Base-by-base conservation (phyloP, 148 eudicot species). In the Amaranthus cruentus region DNA sequence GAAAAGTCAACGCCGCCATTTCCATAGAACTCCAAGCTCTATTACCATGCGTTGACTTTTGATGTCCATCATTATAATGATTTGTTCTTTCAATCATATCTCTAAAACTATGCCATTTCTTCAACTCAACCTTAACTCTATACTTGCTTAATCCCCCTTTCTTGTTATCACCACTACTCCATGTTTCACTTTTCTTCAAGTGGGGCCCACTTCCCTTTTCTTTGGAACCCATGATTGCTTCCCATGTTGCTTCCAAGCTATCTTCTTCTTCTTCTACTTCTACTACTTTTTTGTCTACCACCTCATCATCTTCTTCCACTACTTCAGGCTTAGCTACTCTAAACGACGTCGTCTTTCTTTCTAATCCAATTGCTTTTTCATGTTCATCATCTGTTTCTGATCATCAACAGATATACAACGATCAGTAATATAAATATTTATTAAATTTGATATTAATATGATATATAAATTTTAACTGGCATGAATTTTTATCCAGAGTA, bases 161-260 rank as follows among this genome's bases (percentile, higher is more conserved):
- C 14, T 38, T 48, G 49, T 9, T 69, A 55, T 69, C 74, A 4
- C 77, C 77, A 6, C 76, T 28, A 15, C 66, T 63, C 81, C 80
- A 80, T 13, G 87, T 89, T 21, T 81, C 83, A 11, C 81, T 85
- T 74, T 84, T 90, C 71, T 75, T 81, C 9, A 82, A 72, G 4
- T 74, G 75, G 44, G 69, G 77, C 48, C 71, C 62, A 21, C 10
- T 56, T 10, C 73, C 75, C 61, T 53, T 72, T 7, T 70, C 74
- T 57, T 80, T 81, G n/a, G 77, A 85, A 44, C 81, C 88, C 18
- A 72, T 81, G 11, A 90, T 90, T 15, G 86, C 85, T 63, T 74
- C 76, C 96, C 92, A 88, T 48, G 90, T 88, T 50, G 63, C 87
- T 43, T 86, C 90, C 83, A 87, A 69, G 12, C 85, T 82, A 56